Percentiles rank a stretch among this genome's conserved stretches.
phyloP scores from a whole-genome alignment of 1,284 basidiomycete species.

The Athelia sp. region DNA sequence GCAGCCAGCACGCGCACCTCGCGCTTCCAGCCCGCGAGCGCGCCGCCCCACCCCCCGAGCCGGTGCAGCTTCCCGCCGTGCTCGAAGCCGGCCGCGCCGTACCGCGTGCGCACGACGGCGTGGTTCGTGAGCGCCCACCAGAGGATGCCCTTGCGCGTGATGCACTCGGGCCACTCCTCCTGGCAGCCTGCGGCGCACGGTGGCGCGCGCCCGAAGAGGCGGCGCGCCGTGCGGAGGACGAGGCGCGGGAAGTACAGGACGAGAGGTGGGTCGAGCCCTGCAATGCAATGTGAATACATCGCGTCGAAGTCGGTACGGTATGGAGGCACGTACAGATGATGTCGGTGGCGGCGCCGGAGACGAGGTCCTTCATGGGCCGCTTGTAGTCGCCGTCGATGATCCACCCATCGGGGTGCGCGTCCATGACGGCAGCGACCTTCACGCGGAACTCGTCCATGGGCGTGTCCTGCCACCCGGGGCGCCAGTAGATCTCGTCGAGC shows the following conservation, averaged over 20 bases:
- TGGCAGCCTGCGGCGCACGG: conserved; percentile 51
- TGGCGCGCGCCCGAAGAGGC: conserved; percentile 33
- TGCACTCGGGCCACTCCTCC: conserved; percentile 35
- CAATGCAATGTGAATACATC: not conserved
- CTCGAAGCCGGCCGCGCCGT: conserved; percentile 20
- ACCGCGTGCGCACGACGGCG: conserved; percentile 17
- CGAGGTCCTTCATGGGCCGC: conserved; percentile 22
- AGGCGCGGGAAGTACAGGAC: conserved; percentile 53
- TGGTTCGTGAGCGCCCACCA: conserved; percentile 54
- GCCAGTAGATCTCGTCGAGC: conserved; percentile 42
- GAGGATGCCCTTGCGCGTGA: conserved; percentile 49
- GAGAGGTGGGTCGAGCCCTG: conserved; percentile 65
- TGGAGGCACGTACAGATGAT: conserved; percentile 45
- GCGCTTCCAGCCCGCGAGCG: conserved; percentile 29
- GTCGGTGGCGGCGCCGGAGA: conserved; percentile 44
- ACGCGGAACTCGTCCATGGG: conserved; percentile 32
- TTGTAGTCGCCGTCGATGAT: conserved; percentile 45
- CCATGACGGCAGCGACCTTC: conserved; percentile 23
- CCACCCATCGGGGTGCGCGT: conserved; percentile 36
- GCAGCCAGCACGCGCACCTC: too few relatives aligned
- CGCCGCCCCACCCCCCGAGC: conserved; percentile 36
- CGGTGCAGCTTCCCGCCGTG: conserved; percentile 36
- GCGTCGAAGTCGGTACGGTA: not conserved
- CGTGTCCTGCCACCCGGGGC: conserved; percentile 39
- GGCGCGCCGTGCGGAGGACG: conserved; percentile 43